Percentiles rank a stretch among this genome's conserved stretches.
Evolutionary conservation across 108 stramenopile genomes (phyloP).

Genomic region (Epipyxis sp.): DNA sequence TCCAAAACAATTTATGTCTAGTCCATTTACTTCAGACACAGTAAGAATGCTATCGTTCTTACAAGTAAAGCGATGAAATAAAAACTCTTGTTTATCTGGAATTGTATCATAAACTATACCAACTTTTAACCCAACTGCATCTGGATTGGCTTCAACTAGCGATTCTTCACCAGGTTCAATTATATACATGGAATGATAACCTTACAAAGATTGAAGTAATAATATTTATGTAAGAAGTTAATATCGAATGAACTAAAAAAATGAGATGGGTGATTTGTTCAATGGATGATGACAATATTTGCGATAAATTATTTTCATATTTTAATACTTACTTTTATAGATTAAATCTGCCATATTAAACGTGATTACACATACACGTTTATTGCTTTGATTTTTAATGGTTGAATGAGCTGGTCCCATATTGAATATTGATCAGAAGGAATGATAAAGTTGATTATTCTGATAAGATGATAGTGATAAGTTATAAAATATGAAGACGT

Average conservation of each 20-base stretch:
- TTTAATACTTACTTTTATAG: constrained; percentile 18
- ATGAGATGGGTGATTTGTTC: too few species aligned
- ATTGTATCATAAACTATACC: neutral
- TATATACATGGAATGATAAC: constrained; percentile 3
- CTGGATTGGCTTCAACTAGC: constrained; percentile 17
- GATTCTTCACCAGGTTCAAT: neutral
- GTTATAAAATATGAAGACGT: neutral
- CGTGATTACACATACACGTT: constrained; percentile 4
- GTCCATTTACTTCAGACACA: neutral
- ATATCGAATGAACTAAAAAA: too few species aligned
- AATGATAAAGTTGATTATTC: neutral
- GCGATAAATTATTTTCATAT: too few species aligned
- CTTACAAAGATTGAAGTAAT: too few species aligned
- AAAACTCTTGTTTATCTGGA: constrained; percentile 1
- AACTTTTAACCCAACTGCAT: constrained; percentile 18
- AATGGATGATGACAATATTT: too few species aligned
- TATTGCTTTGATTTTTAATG: neutral
- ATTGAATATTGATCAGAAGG: neutral
- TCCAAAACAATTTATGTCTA: neutral
- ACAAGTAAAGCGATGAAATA: constrained; percentile 14
- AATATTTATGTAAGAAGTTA: too few species aligned
- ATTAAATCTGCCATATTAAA: constrained; percentile 21
- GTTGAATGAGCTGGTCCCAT: neutral
- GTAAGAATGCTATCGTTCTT: neutral
- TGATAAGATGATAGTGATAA: constrained; percentile 8